Conservation (phyloP, 768 basidiomycete genomes). For the Antrodiella citrinella region DNA sequence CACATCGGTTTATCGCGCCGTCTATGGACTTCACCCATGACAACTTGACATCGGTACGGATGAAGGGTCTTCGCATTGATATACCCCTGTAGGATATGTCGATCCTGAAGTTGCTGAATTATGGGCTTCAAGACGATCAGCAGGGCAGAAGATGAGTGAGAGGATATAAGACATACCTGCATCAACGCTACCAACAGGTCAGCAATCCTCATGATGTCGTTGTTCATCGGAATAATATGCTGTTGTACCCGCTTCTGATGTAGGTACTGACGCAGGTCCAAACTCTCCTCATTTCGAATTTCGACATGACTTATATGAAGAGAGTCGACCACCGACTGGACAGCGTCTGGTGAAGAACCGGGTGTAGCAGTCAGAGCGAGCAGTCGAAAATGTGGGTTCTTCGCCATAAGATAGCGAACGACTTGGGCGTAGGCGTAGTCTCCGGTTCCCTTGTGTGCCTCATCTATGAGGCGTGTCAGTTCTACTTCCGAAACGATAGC, state of each 20-base stretch:
- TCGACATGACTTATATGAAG: constrained; percentile 94
- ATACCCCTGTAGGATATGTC: constrained; percentile 37
- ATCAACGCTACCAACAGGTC: constrained; percentile 66
- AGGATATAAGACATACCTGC: constrained; percentile 42
- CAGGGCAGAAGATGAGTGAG: neutral
- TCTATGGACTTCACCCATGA: constrained; percentile 29
- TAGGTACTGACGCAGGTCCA: constrained; percentile 81
- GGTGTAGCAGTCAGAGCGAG: constrained; percentile 95
- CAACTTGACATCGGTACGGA: constrained; percentile 48
- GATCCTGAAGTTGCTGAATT: constrained; percentile 26
- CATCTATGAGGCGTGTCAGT: constrained; percentile 65
- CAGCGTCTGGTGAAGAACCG: constrained; percentile 75
- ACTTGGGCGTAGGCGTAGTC: constrained; percentile 90
- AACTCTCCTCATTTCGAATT: constrained; percentile 83
- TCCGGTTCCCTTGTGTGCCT: constrained; percentile 91
- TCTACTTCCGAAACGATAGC: too few relatives aligned
- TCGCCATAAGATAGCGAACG: constrained; percentile 84
- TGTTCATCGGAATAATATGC: constrained; percentile 69
- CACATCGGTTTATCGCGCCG: constrained; percentile 31
- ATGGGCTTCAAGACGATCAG: constrained; percentile 23
- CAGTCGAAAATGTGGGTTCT: constrained; percentile 89
- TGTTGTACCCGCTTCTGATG: constrained; percentile 83
- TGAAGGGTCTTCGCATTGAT: constrained; percentile 59
- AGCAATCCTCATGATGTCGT: constrained; percentile 55
- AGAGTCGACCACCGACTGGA: constrained; percentile 86